phyloP scores from a whole-genome alignment of 345 rosid genomes.

The Eutrema japonicum region DNA sequence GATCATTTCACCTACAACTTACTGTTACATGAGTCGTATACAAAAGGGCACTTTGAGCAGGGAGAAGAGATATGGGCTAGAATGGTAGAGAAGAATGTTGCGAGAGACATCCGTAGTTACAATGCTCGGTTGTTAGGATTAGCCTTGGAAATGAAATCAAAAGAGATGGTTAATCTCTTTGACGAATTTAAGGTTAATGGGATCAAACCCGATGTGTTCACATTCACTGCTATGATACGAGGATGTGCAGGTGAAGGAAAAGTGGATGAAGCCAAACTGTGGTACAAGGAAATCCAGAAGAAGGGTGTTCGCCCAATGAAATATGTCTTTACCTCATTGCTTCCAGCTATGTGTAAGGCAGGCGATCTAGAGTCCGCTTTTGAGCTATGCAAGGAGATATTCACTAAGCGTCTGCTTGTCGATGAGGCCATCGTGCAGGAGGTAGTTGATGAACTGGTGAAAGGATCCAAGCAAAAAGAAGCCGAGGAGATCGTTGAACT shows the following conservation, averaged over 20 bases:
- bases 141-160: constrained; percentile 46
- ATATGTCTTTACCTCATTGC: constrained; percentile 44
- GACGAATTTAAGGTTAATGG: constrained; percentile 51
- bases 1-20: constrained; percentile 61
- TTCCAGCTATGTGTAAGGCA: constrained; percentile 56
- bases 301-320: constrained; percentile 41
- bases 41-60: constrained; percentile 48
- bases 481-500: constrained; percentile 61
- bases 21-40: constrained; percentile 54
- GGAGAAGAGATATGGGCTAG: constrained; percentile 67
- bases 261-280: constrained; percentile 53
- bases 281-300: constrained; percentile 54
- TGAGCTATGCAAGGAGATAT: constrained; percentile 51
- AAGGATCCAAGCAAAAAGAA: constrained; percentile 54
- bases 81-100: constrained; percentile 55
- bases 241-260: constrained; percentile 57
- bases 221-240: constrained; percentile 57
- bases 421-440: constrained; percentile 47
- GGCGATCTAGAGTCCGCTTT: constrained; percentile 59
- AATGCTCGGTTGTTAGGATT: constrained; percentile 62
- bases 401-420: constrained; percentile 36
- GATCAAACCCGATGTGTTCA: constrained; percentile 49
- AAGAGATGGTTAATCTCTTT: constrained; percentile 52
- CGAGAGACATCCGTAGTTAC: constrained; percentile 59
- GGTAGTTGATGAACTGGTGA: constrained; percentile 57